phyloP scores from a whole-genome alignment of 2,329 filamentous ascomycete genomes.

The Basipetospora chlamydospora region DNA sequence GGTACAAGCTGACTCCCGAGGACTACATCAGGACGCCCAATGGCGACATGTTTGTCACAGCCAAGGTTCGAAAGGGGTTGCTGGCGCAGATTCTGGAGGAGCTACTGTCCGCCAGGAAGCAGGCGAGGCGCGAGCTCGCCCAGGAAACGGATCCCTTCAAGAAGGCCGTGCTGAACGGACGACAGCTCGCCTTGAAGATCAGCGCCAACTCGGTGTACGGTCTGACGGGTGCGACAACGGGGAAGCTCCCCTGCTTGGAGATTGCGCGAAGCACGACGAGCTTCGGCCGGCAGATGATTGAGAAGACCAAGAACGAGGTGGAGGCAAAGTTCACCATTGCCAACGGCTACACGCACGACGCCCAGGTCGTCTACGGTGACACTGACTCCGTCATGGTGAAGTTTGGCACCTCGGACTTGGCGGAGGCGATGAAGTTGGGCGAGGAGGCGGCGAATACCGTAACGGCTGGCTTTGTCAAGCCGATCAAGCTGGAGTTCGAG shows the following conservation, averaged over 20 bases:
- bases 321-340: slow-evolving; percentile 79
- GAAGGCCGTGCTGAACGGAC: slow-evolving; percentile 93
- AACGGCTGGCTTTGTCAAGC: slow-evolving; percentile 83
- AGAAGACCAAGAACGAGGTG: slow-evolving; percentile 93
- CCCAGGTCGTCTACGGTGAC: slow-evolving; percentile 95
- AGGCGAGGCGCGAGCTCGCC: slow-evolving; percentile 80
- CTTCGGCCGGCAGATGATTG: slow-evolving; percentile 98
- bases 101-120: slow-evolving; percentile 78
- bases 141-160: slow-evolving; percentile 91
- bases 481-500: slow-evolving; percentile 98
- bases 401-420: slow-evolving; percentile 78
- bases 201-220: slow-evolving; percentile 98
- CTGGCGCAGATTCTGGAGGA: slow-evolving; percentile 94
- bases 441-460: slow-evolving; percentile 81
- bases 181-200: slow-evolving; percentile 88
- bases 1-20: slow-evolving; percentile 64
- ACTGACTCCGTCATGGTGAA: slow-evolving; percentile 99
- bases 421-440: slow-evolving; percentile 87
- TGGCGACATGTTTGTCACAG: slow-evolving; percentile 81
- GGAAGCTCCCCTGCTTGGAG: slow-evolving; percentile 84
- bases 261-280: slow-evolving; percentile 96
- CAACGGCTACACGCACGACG: slow-evolving; percentile 89
- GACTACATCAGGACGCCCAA: slow-evolving; percentile 96
- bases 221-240: slow-evolving; percentile 87
- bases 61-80: slow-evolving; percentile 79